Evolutionary conservation across 352 stramenopile species (phyloP), one percentile per base, ranked within the genome.

Genomic region (Phytophthora litchii): DNA sequence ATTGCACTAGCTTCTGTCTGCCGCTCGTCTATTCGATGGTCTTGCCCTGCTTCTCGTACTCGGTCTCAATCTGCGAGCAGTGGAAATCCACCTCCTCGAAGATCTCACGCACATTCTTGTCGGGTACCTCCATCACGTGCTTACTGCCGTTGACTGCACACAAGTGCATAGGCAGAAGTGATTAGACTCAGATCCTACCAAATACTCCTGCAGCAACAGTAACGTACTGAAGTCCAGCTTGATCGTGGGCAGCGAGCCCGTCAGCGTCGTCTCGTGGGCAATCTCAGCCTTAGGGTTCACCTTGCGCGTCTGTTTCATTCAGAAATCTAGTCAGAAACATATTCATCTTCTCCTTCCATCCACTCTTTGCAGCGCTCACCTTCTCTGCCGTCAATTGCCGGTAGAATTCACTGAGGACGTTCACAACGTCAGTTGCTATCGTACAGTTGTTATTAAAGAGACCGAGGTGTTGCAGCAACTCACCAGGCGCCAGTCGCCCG

Each of bases 31-130:
- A 92, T 55, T 94, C 86, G 60, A 94, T 93, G 60, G 49, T 63
- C 79, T 94, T 94, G 69, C 86, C 86, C 62, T 82, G 61, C 54
- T 77, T 67, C 70, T 94, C 86, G 64, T 93, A 91, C 67, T 94
- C 83, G 48, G 86, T 83, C 70, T 94, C 86, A 54, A 94, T 94
- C 72, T 89, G 81, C 45, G 83, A 88, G 78, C 86, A 94, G 67
- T 85, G 83, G 45, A 80, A 88, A 63, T 94, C 86, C 43, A 94
- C 65, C 20, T 93, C 80, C 20, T 93, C 85, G 50, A 92, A 92
- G 64, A 94, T 94, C 29, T 91, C 86, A 59, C 79, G 74, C 38
- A 94, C 80, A 38, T 88, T 86, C 68, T 89, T 89, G 72, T 63
- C 60, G 16, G 81, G 74, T 12, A 92, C 83, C 43, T 89, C 77